Conservation (phyloP, 768 basidiomycete species). For the Leccinum incarnatum region DNA sequence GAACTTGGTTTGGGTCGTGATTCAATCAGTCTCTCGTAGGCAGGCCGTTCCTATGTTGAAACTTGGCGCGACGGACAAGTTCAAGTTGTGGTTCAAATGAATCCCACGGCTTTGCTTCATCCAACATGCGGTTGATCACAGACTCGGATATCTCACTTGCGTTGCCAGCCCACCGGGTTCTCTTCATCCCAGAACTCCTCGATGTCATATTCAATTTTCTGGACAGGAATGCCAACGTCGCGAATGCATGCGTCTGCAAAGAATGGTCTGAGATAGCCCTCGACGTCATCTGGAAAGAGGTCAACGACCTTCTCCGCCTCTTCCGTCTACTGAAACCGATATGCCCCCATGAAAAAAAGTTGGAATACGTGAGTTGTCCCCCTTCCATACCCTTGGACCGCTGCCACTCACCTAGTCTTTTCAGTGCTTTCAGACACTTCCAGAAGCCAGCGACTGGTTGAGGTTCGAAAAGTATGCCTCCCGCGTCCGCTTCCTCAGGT, state of each 20-base stretch:
- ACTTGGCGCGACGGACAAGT: too few relatives aligned
- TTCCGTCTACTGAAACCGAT: slow-evolving; percentile 52
- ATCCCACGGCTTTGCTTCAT: neutral
- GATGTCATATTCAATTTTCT: slow-evolving; percentile 53
- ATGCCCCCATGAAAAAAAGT: slow-evolving; percentile 10
- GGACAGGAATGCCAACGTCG: slow-evolving; percentile 38
- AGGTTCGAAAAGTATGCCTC: slow-evolving; percentile 53
- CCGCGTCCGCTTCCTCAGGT: slow-evolving; percentile 43
- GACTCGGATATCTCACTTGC: neutral
- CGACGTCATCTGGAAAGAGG: slow-evolving; percentile 56
- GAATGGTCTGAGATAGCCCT: slow-evolving; percentile 57
- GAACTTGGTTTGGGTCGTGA: too few relatives aligned
- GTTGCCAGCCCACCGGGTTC: slow-evolving; percentile 29
- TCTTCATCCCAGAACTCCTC: slow-evolving; percentile 58
- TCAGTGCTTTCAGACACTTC: slow-evolving; percentile 42
- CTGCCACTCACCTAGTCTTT: neutral
- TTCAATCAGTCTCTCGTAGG: too few relatives aligned
- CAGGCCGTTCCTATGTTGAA: too few relatives aligned
- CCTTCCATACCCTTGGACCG: neutral
- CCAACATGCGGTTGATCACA: neutral
- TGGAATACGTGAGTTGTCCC: slow-evolving; percentile 22
- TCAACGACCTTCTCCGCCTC: slow-evolving; percentile 44
- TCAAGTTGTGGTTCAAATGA: too few relatives aligned
- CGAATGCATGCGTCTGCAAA: slow-evolving; percentile 55
- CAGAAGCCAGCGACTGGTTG: slow-evolving; percentile 50